phyloP scores from a whole-genome alignment of 306 rosid genomes.

The Rosa rugosa region DNA sequence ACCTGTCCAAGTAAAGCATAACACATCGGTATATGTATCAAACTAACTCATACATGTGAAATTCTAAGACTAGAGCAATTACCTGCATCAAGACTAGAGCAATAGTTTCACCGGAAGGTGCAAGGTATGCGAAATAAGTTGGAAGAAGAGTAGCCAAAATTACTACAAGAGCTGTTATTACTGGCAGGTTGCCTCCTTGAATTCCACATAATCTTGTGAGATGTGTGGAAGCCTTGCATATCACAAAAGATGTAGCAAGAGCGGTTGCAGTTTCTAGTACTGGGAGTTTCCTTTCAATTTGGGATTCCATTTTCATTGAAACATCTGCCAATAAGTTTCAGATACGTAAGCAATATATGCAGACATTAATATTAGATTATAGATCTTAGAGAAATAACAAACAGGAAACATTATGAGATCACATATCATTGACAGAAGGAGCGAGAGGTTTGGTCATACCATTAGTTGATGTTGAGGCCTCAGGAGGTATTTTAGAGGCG shows the following conservation, averaged over 20 bases:
- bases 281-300: slow-evolving; percentile 33
- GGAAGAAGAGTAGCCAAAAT: slow-evolving; percentile 61
- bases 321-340: slow-evolving; percentile 34
- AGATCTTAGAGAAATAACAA: background rate
- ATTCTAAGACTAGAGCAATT: background rate
- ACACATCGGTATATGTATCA: background rate
- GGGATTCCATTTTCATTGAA: slow-evolving; percentile 28
- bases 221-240: slow-evolving; percentile 50
- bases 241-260: slow-evolving; percentile 49
- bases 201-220: slow-evolving; percentile 43
- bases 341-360: background rate
- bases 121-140: slow-evolving; percentile 45
- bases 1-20: slow-evolving; percentile 34
- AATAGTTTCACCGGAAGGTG: slow-evolving; percentile 58
- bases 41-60: background rate
- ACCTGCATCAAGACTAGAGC: slow-evolving; percentile 70
- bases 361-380: background rate
- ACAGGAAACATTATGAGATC: background rate
- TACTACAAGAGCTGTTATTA: slow-evolving; percentile 56
- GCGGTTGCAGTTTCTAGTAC: slow-evolving; percentile 55
- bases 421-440: background rate
- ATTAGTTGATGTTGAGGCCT: slow-evolving; percentile 25
- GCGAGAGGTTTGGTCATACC: slow-evolving; percentile 24
- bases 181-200: slow-evolving; percentile 62
- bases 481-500: slow-evolving; percentile 45